Base-by-base conservation (phyloP, 192 early-diverging fungal genomes). In the Podila epigama region DNA sequence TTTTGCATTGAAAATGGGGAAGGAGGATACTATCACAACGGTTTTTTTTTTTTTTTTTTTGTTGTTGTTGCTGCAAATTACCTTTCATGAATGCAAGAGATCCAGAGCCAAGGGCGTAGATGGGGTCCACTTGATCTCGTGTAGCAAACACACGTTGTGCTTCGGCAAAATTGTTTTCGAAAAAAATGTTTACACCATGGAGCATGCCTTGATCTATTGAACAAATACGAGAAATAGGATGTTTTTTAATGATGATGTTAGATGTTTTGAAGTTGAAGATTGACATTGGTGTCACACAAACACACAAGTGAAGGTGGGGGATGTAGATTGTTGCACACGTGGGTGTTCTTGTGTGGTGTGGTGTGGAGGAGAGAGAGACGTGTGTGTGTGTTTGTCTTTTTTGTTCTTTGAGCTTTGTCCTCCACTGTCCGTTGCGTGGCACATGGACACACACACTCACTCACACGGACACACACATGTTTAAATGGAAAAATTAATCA, bases 1-100 rank as follows among this genome's bases (percentile, higher is more conserved):
- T 31, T 41, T 16, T 31, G 11, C 28, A 11, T 20, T 60, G 36
- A 36, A 60, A 22, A 42, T 41, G 1, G 12, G 27, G 2, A 1
- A 52, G 41, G 41, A 42, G 13, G 41, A 29, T 33, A 31, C 28
- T 15, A 37, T 29, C 8, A 13, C 28, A 35, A 34, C 34, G 31
- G n/a, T 39, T 28, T 33, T 34, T n/a, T 37, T 56, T 15, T 27
- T 58, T 42, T 44, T 50, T 32, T n/a, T 41, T 48, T 54, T 27
- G n/a, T 15, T 31, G 31, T 44, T 34, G n/a, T n/a, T n/a, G n/a
- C n/a, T n/a, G n/a, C 33, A 40, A n/a, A 35, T 34, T 81, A 87
- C 86, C 86, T 84, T 87, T 87, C 42, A 87, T 70, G 60, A 87
- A 87, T 18, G 84, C 81, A 32, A 87, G 75, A 27, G 75, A 70